phyloP scores from a whole-genome alignment of 805 yeast species.

The Jamesozyma rosinii region DNA sequence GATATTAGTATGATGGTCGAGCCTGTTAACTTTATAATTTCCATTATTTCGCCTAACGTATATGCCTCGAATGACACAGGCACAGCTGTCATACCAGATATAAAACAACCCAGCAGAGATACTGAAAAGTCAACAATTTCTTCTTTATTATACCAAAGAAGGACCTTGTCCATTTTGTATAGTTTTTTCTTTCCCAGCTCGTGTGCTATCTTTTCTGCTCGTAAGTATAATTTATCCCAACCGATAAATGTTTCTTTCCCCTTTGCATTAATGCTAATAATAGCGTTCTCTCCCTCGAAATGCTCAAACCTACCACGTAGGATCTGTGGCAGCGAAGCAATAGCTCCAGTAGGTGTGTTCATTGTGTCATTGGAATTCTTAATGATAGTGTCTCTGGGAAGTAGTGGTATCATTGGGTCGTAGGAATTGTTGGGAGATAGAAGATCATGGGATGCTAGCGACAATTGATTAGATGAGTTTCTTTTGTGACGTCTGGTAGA shows the following conservation, averaged over 20 bases:
- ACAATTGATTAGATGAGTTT: constrained; percentile 20
- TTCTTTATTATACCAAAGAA: constrained; percentile 69
- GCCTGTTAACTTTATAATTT: constrained; percentile 63
- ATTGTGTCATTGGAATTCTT: background rate
- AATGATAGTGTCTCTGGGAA: constrained; percentile 32
- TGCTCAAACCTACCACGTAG: constrained; percentile 62
- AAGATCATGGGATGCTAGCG: constrained; percentile 27
- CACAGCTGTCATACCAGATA: constrained; percentile 90
- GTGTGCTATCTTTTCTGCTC: constrained; percentile 79
- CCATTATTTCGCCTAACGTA: constrained; percentile 52
- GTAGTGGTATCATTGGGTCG: constrained; percentile 29
- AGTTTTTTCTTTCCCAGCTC: constrained; percentile 29
- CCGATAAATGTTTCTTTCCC: constrained; percentile 78
- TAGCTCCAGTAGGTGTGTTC: background rate
- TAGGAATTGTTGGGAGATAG: constrained; percentile 9
- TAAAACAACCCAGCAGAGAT: constrained; percentile 82
- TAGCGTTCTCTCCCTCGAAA: constrained; percentile 60
- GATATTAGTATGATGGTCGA: constrained; percentile 74
- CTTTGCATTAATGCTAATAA: constrained; percentile 59
- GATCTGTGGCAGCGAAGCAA: constrained; percentile 54
- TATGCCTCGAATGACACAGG: constrained; percentile 76
- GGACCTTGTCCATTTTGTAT: constrained; percentile 74
- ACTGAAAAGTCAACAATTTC: constrained; percentile 81
- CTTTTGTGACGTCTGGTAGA: constrained; percentile 10
- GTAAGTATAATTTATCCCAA: constrained; percentile 81